Percentiles rank a stretch among this genome's conserved stretches.
phyloP scores from a whole-genome alignment of 2,329 filamentous ascomycete species.

The Talaromyces verruculosus region DNA sequence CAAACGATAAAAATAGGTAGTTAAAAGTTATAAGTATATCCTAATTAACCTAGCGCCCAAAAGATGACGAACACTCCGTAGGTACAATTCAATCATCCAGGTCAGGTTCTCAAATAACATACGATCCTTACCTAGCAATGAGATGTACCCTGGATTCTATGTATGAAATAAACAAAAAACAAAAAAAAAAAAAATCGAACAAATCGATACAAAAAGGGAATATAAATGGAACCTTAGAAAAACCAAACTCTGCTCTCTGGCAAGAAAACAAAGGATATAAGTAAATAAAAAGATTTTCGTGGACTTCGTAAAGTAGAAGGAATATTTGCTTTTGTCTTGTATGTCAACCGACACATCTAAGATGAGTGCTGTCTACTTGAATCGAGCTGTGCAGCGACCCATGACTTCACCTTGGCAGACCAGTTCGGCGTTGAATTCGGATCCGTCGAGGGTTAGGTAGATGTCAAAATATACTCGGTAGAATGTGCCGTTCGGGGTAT shows the following conservation, averaged over 20 bases:
- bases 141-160: constrained; percentile 4
- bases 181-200: background rate
- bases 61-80: background rate
- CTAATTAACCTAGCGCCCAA: constrained; percentile 3
- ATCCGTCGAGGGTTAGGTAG: constrained; percentile 92
- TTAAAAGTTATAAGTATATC: constrained; percentile 1
- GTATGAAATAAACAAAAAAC: background rate
- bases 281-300: constrained; percentile 18
- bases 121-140: background rate
- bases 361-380: constrained; percentile 53
- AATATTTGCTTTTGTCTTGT: background rate
- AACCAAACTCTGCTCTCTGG: background rate
- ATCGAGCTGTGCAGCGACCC: constrained; percentile 91
- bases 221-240: background rate
- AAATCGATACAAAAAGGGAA: constrained; percentile 3
- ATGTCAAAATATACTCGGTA: constrained; percentile 72
- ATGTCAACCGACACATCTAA: background rate
- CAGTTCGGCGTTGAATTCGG: constrained; percentile 95
- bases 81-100: background rate
- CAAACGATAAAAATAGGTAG: background rate
- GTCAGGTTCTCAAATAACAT: background rate
- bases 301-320: constrained; percentile 8
- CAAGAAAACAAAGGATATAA: background rate
- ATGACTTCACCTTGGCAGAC: constrained; percentile 99
- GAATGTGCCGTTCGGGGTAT: constrained; percentile 94